Base-by-base conservation (phyloP, 768 basidiomycete species). In the Termitomyces sp. region DNA sequence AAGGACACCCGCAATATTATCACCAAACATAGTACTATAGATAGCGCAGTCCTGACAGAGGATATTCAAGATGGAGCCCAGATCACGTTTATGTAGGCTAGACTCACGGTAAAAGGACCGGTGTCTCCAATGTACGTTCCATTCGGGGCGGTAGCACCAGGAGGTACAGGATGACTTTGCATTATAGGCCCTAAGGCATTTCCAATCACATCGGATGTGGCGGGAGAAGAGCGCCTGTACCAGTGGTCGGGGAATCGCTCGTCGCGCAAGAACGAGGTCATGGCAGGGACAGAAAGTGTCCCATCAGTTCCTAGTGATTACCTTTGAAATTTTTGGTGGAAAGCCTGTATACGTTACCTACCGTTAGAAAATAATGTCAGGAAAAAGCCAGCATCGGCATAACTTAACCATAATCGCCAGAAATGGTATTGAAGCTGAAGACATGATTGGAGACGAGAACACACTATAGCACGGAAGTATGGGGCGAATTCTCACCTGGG, bases 241-340 rank as follows among this genome's bases (percentile, higher is more conserved):
- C 58, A 62, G 24, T 58, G n/a, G 12, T 33, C 43, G 18, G 61
- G 61, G 52, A 59, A 62, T 20, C 50, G 56, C 22, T 62, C 57
- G 10, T 62, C 55, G 24, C 55, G 61, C 40, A 62, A 62, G 38
- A 62, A 53, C 1, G 61, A 62, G 18, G 61, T 61, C 57, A 61
- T 48, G 2, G 51, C 56, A 4, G 50, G 57, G 33, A 56, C 51
- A 30, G 53, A 53, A 18, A 58, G 42, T n/a, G 47, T 56, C 6
- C 57, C 57, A 33, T 58, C 54, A 32, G 61, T 61, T 38, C 61
- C 61, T 61, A 14, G 10, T 30, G 0, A 14, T 6, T 14, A 22
- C 10, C 33, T 33, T 52, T n/a, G 42, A 2, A 12, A 8, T 18
- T n/a, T 16, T 8, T 7, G 16, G 26, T 46, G 9, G 9, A 46